These are phyloP conservation scores for Blastocystis sp. DNA, from an alignment of 352 stramenopile species.

Conservation along the genomic window DNA sequence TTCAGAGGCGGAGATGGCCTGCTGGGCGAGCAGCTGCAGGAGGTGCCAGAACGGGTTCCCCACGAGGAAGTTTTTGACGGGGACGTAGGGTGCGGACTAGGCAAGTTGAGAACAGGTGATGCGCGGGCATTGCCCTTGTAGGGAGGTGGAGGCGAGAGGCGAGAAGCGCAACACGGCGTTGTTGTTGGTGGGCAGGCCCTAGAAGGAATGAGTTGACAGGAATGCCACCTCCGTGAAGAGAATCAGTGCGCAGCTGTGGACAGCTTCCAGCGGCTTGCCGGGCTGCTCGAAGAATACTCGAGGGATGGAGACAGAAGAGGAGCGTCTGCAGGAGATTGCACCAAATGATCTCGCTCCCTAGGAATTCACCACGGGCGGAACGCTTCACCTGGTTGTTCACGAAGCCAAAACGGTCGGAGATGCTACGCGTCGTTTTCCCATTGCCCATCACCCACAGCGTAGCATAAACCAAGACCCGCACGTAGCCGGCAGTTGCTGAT, in stretches of 20 bases:
- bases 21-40: background rate
- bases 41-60: background rate
- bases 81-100: background rate
- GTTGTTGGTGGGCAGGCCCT: constrained; percentile 32
- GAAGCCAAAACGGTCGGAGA: constrained; percentile 42
- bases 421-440: background rate
- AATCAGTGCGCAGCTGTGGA: background rate
- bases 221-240: constrained; percentile 25
- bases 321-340: constrained; percentile 14
- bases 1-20: background rate
- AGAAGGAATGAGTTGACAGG: background rate
- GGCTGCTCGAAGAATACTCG: background rate
- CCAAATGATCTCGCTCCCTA: constrained; percentile 22
- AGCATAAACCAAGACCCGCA: constrained; percentile 44
- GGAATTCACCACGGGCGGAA: background rate
- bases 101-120: background rate
- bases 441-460: background rate
- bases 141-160: background rate
- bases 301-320: background rate
- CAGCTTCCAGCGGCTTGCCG: background rate
- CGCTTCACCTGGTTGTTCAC: constrained; percentile 31
- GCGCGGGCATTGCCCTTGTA: background rate
- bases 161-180: background rate
- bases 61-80: constrained; percentile 4
- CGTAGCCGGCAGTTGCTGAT: constrained; percentile 57